Conservation (phyloP, 176 grass and related monocot genomes). For the Eleusine coracana region DNA sequence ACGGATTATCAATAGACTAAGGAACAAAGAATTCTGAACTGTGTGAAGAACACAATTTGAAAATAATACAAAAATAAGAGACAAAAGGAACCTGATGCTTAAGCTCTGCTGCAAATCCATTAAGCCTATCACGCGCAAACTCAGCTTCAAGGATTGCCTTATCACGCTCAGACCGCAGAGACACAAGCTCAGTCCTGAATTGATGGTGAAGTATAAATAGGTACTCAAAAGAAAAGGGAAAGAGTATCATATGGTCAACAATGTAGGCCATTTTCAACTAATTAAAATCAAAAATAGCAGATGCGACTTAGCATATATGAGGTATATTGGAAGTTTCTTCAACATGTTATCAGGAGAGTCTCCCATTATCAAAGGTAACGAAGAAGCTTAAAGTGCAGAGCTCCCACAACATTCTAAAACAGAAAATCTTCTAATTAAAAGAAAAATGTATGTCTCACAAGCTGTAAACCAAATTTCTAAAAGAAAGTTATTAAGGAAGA, state of each 20-base stretch:
- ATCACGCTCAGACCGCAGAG: slow-evolving; percentile 71
- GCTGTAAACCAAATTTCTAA: slow-evolving; percentile 25
- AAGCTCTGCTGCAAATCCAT: slow-evolving; percentile 74
- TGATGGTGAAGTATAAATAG: slow-evolving; percentile 25
- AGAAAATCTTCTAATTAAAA: neutral
- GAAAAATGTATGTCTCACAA: neutral
- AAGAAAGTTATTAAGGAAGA: neutral
- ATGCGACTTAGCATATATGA: neutral
- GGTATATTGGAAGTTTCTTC: neutral
- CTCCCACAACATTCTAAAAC: neutral
- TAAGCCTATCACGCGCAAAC: slow-evolving; percentile 82
- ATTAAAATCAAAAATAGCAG: neutral
- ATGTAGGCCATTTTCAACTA: slow-evolving; percentile 8
- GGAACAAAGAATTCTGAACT: neutral
- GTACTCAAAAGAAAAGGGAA: slow-evolving; percentile 9
- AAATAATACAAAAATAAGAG: slow-evolving; percentile 17
- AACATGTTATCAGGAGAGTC: neutral
- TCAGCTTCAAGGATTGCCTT: slow-evolving; percentile 77
- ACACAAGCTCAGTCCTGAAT: slow-evolving; percentile 60
- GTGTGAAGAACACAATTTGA: slow-evolving; percentile 18
- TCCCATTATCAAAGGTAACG: neutral
- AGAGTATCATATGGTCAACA: neutral
- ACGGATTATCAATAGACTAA: slow-evolving; percentile 3
- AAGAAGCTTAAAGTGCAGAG: neutral
- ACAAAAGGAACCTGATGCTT: slow-evolving; percentile 76